A percentile compares a stretch with the other conserved stretches of the same genome.
These are phyloP conservation scores for Cardamine occulta DNA, from an alignment of 345 rosid genomes.

Conservation along the genomic window DNA sequence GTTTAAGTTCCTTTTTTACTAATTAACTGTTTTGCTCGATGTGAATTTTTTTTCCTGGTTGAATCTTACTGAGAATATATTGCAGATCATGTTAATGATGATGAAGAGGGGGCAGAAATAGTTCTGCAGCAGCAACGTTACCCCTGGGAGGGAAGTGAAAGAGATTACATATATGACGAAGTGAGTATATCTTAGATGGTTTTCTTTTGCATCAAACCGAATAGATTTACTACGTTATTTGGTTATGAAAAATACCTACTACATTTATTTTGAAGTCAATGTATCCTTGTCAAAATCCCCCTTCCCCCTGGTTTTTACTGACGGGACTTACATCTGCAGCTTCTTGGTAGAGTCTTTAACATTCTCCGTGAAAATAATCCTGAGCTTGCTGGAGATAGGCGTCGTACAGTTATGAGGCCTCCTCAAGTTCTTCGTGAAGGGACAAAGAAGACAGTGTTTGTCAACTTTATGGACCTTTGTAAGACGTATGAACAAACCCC, in stretches of 20 bases:
- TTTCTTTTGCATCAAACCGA: not conserved
- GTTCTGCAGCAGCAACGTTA: slow-evolving; percentile 53
- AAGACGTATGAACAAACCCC: slow-evolving; percentile 58
- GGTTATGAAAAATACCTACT: not conserved
- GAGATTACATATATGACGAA: slow-evolving; percentile 90
- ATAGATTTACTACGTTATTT: not conserved
- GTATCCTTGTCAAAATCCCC: not conserved
- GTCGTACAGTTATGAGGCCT: slow-evolving; percentile 97
- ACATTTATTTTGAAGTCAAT: not conserved
- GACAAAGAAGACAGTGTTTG: slow-evolving; percentile 95
- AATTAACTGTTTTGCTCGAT: not conserved
- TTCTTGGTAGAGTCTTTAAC: slow-evolving; percentile 84
- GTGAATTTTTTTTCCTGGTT: not conserved
- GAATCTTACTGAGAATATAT: slow-evolving; percentile 13
- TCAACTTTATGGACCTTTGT: slow-evolving; percentile 97
- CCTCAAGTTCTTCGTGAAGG: slow-evolving; percentile 99
- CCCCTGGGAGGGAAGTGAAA: slow-evolving; percentile 96
- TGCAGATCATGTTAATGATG: slow-evolving; percentile 62
- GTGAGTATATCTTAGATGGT: slow-evolving; percentile 42
- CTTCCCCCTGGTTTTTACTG: not conserved
- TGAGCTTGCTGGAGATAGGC: slow-evolving; percentile 95
- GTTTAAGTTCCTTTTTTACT: not conserved
- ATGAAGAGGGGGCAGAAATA: slow-evolving; percentile 60
- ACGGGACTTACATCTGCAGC: slow-evolving; percentile 57
- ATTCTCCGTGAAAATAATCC: slow-evolving; percentile 94